These are phyloP conservation scores for Chaetomium cochliodes DNA, from an alignment of 495 filamentous ascomycete genomes.

Conservation along the genomic window DNA sequence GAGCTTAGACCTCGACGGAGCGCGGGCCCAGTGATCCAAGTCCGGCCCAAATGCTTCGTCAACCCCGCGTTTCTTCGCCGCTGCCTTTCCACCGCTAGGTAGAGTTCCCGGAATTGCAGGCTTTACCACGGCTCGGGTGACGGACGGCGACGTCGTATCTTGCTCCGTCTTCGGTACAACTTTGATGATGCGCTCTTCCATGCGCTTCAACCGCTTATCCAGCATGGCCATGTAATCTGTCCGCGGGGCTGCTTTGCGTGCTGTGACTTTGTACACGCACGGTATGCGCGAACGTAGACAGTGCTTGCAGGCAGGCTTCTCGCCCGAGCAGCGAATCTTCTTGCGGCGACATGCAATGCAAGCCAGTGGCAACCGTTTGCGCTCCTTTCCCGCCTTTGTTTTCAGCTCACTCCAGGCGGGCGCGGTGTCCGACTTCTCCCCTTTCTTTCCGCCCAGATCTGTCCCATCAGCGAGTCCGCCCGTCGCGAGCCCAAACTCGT, in stretches of 20 bases:
- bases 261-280: constrained; percentile 98
- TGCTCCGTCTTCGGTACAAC: constrained; percentile 85
- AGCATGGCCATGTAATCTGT: constrained; percentile 99
- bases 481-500: constrained; percentile 53
- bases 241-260: constrained; percentile 89
- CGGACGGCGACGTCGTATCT: constrained; percentile 48
- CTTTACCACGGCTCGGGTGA: constrained; percentile 76
- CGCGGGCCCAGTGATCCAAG: constrained; percentile 76
- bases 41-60: constrained; percentile 86
- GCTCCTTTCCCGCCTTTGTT: constrained; percentile 96
- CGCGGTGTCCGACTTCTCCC: constrained; percentile 56
- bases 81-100: constrained; percentile 41
- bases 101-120: constrained; percentile 68
- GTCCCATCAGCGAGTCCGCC: constrained; percentile 48
- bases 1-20: constrained; percentile 46
- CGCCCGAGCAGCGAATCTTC: constrained; percentile 96
- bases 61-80: constrained; percentile 76
- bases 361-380: constrained; percentile 87
- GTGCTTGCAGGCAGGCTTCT: constrained; percentile 97
- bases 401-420: constrained; percentile 95
- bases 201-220: constrained; percentile 85
- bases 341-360: constrained; percentile 96
- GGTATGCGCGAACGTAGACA: constrained; percentile 90
- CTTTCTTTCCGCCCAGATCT: constrained; percentile 53
- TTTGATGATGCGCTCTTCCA: constrained; percentile 98